Percentiles rank a stretch among this genome's conserved stretches.
These are phyloP conservation scores for Ampelocalamus luodianensis DNA, from an alignment of 176 grass and related monocot genomes.

Conservation along the genomic window DNA sequence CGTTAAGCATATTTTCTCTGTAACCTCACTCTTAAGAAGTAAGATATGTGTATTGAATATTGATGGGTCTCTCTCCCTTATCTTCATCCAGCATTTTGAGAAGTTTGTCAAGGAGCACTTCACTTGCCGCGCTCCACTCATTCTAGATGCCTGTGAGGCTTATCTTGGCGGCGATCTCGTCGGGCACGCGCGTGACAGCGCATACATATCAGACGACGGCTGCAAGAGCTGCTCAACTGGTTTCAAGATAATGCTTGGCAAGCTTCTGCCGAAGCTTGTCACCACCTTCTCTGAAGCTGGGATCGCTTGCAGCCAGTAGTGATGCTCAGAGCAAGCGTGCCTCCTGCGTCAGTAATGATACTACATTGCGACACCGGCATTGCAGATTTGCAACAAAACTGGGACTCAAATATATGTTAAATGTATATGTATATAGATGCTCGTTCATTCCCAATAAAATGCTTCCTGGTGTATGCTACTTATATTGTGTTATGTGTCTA, in stretches of 20 bases:
- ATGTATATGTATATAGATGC: neutral
- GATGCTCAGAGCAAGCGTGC: neutral
- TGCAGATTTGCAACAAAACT: conserved; percentile 17
- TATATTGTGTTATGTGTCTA: neutral
- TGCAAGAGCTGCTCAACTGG: conserved; percentile 69
- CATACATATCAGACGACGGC: conserved; percentile 47
- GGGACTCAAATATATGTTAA: neutral
- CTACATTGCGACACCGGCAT: neutral
- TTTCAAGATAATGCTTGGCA: conserved; percentile 88
- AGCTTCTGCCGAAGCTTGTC: conserved; percentile 76
- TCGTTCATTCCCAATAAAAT: conserved; percentile 30
- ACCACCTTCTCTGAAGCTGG: conserved; percentile 63
- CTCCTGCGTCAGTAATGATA: neutral
- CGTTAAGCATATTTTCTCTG: neutral
- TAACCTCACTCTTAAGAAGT: conserved; percentile 3
- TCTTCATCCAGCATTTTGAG: conserved; percentile 82
- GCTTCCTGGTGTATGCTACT: neutral
- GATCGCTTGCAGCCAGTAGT: conserved; percentile 43
- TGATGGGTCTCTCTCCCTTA: conserved; percentile 13
- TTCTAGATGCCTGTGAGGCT: conserved; percentile 71
- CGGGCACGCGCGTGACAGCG: conserved; percentile 39
- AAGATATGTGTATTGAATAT: conserved; percentile 7
- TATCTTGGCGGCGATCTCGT: conserved; percentile 72
- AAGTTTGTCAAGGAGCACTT: conserved; percentile 88
- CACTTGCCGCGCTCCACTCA: conserved; percentile 39